Conservation (phyloP, 2,329 filamentous ascomycete genomes). For the Curvularia eragrostidis region DNA sequence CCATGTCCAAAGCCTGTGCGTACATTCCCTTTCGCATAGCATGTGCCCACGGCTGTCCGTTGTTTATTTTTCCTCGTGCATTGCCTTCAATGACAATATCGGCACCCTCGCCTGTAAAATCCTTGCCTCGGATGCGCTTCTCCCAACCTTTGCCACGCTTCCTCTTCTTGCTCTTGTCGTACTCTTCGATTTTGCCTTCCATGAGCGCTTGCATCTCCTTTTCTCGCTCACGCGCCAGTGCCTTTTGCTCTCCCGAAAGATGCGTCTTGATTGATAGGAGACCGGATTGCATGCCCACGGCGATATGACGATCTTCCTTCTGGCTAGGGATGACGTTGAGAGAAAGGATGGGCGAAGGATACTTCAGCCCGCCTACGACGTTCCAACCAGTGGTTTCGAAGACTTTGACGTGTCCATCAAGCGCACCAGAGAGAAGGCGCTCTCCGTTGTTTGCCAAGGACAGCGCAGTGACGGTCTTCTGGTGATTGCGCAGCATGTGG, state of each 20-base stretch:
- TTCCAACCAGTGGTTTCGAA: conserved; percentile 96
- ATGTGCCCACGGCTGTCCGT: conserved; percentile 77
- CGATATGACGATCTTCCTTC: conserved; percentile 87
- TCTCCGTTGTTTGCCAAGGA: conserved; percentile 80
- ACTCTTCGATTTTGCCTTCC: conserved; percentile 76
- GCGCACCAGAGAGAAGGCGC: conserved; percentile 82
- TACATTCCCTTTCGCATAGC: conserved; percentile 82
- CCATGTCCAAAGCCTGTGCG: conserved; percentile 76
- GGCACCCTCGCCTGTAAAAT: conserved; percentile 81
- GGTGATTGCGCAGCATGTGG: conserved; percentile 88
- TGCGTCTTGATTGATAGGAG: conserved; percentile 89
- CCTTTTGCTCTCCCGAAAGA: conserved; percentile 82
- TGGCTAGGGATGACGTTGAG: conserved; percentile 75
- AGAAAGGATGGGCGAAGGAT: conserved; percentile 87
- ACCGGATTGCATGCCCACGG: conserved; percentile 92
- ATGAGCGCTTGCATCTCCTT: conserved; percentile 85
- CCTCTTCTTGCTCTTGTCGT: conserved; percentile 75
- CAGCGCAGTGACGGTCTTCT: conserved; percentile 94
- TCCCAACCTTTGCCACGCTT: conserved; percentile 66
- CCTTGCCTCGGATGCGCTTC: conserved; percentile 70
- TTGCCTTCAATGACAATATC: conserved; percentile 88
- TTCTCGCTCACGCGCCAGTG: conserved; percentile 75
- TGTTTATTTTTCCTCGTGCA: conserved; percentile 67
- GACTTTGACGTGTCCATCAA: conserved; percentile 96
- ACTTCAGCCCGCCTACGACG: conserved; percentile 93